Evolutionary conservation across 106 monocot species (phyloP), one percentile per base, ranked within the genome.

Genomic region (Gastrodia elata): DNA sequence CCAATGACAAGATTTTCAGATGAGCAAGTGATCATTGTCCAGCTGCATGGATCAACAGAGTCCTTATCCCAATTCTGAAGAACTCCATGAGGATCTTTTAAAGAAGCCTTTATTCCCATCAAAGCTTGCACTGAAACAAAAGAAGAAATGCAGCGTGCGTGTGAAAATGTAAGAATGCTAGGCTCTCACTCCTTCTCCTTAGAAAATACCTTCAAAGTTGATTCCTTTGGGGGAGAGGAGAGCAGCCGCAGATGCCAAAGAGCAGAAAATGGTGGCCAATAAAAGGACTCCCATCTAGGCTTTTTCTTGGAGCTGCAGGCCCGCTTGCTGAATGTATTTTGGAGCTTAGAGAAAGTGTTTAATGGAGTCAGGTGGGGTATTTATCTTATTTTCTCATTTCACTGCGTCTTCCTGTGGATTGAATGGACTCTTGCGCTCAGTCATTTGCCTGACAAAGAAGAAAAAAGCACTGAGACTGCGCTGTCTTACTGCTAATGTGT

Each of bases 21-120:
- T 18, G 85, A 85, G 38, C 85, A 85, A 10, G 82, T 76, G 52
- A 85, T 69, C 78, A 82, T 85, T 26, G 85, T 79, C 85, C 85
- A 85, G 79, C 85, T 85, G 70, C 85, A 85, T 6, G 85, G 85
- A 82, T 85, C 85, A 48, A 85, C 85, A 30, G 85, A 85, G 73
- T 85, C 70, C 69, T 70, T 68, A 38, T 85, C 85, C 85, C 85
- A 85, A 43, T 85, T 85, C 46, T 85, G 73, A 41, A 85, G 61
- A 68, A 79, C 82, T 8, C 65, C 58, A 71, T 65, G 85, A 49
- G 85, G 82, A 68, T 85, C 85, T 65, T 76, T 73, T 39, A 85
- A 72, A 20, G 67, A 76, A 7, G 68, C 73, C 58, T 82, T 85
- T 15, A 85, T 76, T 16, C 79, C 76, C 78, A 85, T 85, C 76